Conservation (phyloP, 139 green algal species). For the Coelastrella sp. region DNA sequence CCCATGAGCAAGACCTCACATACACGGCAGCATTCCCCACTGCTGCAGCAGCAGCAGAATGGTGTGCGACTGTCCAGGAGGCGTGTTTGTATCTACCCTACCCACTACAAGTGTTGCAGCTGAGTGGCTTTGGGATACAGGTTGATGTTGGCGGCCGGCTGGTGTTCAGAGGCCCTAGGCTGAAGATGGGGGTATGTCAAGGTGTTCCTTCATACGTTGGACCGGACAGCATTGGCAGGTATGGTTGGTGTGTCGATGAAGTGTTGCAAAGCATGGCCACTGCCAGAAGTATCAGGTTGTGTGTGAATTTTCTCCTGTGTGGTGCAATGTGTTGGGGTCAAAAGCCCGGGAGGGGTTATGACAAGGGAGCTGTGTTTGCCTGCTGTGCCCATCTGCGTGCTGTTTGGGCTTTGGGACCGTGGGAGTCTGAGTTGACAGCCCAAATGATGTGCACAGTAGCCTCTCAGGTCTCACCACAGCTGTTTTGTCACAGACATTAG, state of each 20-base stretch:
- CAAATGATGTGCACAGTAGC: too few relatives aligned
- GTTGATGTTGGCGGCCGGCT: conserved; percentile 1
- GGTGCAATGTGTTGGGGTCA: too few relatives aligned
- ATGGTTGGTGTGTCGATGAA: too few relatives aligned
- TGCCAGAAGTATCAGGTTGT: too few relatives aligned
- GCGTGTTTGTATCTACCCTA: conserved; percentile 50
- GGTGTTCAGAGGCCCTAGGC: conserved; percentile 50
- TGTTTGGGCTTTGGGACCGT: too few relatives aligned
- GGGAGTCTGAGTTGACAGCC: too few relatives aligned
- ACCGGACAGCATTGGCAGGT: conserved; percentile 57
- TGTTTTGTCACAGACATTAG: too few relatives aligned
- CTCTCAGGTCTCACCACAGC: too few relatives aligned
- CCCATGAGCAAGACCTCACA: conserved; percentile 56
- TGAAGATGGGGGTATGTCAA: conserved; percentile 69
- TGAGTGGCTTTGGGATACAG: neutral
- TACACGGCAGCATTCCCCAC: conserved; percentile 60
- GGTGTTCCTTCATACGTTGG: conserved; percentile 56
- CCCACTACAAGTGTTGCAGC: conserved; percentile 27
- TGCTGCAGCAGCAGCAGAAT: conserved; percentile 52
- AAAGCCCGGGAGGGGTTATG: neutral
- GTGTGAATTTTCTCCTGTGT: too few relatives aligned
- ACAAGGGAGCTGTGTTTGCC: too few relatives aligned
- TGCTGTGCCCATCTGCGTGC: too few relatives aligned
- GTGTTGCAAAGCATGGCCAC: too few relatives aligned
- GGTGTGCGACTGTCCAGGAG: conserved; percentile 56